Conservation (phyloP, 768 basidiomycete genomes). For the Lactarius vividus region DNA sequence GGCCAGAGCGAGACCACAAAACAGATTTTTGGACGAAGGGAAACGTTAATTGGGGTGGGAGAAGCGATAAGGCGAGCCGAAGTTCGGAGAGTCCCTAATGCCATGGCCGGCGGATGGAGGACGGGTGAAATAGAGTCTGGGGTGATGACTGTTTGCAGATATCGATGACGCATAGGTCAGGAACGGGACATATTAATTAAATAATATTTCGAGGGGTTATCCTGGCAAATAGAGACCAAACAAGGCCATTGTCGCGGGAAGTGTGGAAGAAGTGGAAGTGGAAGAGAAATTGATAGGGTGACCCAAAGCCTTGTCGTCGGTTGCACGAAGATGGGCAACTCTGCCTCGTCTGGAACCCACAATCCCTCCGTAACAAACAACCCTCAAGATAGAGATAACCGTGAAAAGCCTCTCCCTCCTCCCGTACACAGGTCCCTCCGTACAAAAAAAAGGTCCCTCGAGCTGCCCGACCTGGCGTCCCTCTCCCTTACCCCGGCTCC, state of each 20-base stretch:
- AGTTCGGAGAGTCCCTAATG: neutral
- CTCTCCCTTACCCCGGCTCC: constrained; percentile 46
- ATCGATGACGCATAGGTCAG: neutral
- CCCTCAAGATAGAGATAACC: constrained; percentile 22
- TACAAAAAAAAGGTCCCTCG: constrained; percentile 68
- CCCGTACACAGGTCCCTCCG: constrained; percentile 59
- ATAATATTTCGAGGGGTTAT: too few relatives aligned
- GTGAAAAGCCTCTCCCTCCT: constrained; percentile 31
- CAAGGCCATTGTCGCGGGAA: constrained; percentile 8
- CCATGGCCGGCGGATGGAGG: neutral
- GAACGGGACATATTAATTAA: neutral
- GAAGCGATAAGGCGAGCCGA: neutral
- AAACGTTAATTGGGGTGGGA: too few relatives aligned
- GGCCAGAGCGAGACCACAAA: neutral
- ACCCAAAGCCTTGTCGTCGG: constrained; percentile 7
- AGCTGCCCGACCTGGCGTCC: constrained; percentile 68
- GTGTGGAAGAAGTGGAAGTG: neutral
- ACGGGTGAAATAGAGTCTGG: constrained; percentile 2
- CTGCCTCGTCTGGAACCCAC: constrained; percentile 22
- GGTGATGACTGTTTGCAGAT: neutral
- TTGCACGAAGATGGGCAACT: constrained; percentile 24
- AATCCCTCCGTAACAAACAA: constrained; percentile 19
- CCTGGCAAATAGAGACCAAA: neutral
- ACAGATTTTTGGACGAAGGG: neutral
- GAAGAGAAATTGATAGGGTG: neutral